Conservation (phyloP, 1,284 basidiomycete species). For the Prillingera fragicola region DNA sequence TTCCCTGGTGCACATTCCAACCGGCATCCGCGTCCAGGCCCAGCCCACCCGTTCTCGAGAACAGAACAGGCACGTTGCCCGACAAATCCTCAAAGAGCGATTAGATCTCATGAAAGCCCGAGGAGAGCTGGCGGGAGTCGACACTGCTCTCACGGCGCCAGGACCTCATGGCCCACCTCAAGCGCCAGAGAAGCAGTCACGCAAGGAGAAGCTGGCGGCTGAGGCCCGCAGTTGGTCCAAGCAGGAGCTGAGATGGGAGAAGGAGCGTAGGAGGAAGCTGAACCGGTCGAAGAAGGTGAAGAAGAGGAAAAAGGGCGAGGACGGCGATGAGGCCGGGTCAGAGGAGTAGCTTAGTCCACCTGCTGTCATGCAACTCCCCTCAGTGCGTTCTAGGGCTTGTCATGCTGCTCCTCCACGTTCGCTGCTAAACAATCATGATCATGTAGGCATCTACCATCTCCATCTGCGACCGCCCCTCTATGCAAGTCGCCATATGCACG, state of each 20-base stretch:
- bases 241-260: slow-evolving; percentile 42
- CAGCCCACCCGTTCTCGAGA: slow-evolving; percentile 49
- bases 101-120: slow-evolving; percentile 34
- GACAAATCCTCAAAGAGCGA: slow-evolving; percentile 43
- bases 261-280: slow-evolving; percentile 42
- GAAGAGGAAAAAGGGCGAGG: slow-evolving; percentile 26
- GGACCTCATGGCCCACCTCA: background rate
- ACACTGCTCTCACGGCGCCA: background rate
- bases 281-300: slow-evolving; percentile 45
- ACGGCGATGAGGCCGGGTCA: slow-evolving; percentile 3
- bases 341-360: background rate
- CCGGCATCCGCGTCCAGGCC: slow-evolving; percentile 47
- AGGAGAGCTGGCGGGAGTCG: slow-evolving; percentile 11
- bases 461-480: no score
- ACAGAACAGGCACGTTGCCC: slow-evolving; percentile 46
- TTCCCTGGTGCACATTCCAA: slow-evolving; percentile 48
- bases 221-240: slow-evolving; percentile 26
- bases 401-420: no score
- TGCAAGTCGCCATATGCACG: no score
- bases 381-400: no score
- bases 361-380: background rate
- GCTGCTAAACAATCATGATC: no score
- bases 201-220: slow-evolving; percentile 21
- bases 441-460: no score
- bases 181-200: slow-evolving; percentile 5